Evolutionary conservation across 2,329 filamentous ascomycete species (phyloP).

Genomic region (Scleromitrula shiraiana): DNA sequence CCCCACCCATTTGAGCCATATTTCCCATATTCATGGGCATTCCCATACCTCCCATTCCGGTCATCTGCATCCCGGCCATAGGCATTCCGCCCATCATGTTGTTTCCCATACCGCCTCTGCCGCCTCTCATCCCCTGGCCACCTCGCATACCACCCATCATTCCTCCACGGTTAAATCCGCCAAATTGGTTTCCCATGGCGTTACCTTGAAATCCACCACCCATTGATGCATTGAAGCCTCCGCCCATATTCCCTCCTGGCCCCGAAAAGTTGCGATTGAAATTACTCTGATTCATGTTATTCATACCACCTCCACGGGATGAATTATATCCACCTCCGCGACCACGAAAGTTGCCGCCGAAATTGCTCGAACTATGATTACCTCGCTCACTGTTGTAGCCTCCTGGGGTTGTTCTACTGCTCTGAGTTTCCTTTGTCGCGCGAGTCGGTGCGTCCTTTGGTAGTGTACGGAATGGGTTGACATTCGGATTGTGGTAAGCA

Average conservation of each 20-base stretch:
- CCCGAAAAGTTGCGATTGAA: constrained; percentile 43
- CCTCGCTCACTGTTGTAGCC: constrained; percentile 41
- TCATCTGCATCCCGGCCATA: constrained; percentile 50
- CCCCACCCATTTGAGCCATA: constrained; percentile 36
- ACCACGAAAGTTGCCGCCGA: constrained; percentile 38
- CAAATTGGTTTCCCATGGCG: constrained; percentile 37
- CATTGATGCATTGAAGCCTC: constrained; percentile 35
- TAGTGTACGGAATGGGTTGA: constrained; percentile 84
- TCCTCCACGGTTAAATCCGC: constrained; percentile 45
- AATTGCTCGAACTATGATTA: constrained; percentile 30
- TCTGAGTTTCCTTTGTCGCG: constrained; percentile 50
- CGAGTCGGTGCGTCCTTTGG: constrained; percentile 79
- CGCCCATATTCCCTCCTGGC: constrained; percentile 37
- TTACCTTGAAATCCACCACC: constrained; percentile 42
- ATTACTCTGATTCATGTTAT: constrained; percentile 44
- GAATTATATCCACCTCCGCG: constrained; percentile 40
- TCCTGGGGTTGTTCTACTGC: constrained; percentile 43
- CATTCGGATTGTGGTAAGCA: constrained; percentile 65
- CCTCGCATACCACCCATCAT: constrained; percentile 44
- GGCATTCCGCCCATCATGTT: constrained; percentile 37
- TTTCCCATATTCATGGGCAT: constrained; percentile 37
- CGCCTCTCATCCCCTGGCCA: constrained; percentile 51
- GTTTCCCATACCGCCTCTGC: constrained; percentile 42
- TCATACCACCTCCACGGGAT: constrained; percentile 31
- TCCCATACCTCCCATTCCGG: constrained; percentile 36